Evolutionary conservation across 2,329 filamentous ascomycete species (phyloP), one percentile per base, ranked within the genome.

Genomic region (Exophiala sp.): DNA sequence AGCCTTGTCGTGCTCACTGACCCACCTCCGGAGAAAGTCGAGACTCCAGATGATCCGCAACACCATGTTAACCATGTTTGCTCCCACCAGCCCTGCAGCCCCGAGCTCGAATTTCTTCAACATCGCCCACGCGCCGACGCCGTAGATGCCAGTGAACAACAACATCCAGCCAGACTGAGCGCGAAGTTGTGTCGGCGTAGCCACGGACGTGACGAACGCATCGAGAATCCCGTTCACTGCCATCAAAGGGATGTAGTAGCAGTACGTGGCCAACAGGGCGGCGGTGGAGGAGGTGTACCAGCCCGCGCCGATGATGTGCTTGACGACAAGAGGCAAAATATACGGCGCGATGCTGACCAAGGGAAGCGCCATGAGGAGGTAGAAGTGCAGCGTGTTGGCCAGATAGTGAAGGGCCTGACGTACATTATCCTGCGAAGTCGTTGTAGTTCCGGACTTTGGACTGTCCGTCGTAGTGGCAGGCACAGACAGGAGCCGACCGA

Each of bases 171-270:
- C 68, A 0, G 88, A 89, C 69, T 99, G 94, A 3, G 68, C 71
- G 59, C 89, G 84, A 2, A 99, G 81, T 62, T 97, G 81, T 3
- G 78, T 71, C 59, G 89, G 81, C 0, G 82, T 86, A 0, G 92
- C 91, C 1, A 95, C 89, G 2, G 89, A 90, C 1, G 91, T 86
- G 12, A 97, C 91, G 64, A 99, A 97, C 0, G 91, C 89, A 72
- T 99, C 94, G 1, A 87, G 84, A 18, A 97, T 83, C 47, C 94
- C 94, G 66, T 99, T 99, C 64, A 95, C 75, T 2, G 92, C 94
- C 3, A 97, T 80, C 21, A 97, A 84, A 0, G 94, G 94, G 55
- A 99, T 89, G 73, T 96, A 97, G 70, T 90, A 91, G 73, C 89
- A 91, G 71, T 96, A 99, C 0, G 80, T 80, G 0, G 86, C 84